Evolutionary conservation across 805 yeast genomes (phyloP), one percentile per base, ranked within the genome.

Genomic region (Candida quercuum): DNA sequence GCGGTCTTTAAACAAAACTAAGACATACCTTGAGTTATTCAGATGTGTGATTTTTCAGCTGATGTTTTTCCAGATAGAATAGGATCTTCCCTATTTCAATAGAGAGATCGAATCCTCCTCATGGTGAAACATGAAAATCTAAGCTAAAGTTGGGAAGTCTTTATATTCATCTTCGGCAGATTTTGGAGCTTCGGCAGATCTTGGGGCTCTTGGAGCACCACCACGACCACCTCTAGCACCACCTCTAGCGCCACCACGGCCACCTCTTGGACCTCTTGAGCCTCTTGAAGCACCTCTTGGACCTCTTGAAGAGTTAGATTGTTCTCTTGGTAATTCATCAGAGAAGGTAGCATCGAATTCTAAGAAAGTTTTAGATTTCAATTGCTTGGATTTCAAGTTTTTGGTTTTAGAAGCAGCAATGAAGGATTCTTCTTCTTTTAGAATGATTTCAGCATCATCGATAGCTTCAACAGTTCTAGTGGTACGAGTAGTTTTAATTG

Each of bases 281-380:
- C 40, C 48, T 42, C 45, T 49, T 35, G 47, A 23, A 47, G 57
- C 60, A 49, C 61, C 63, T 58, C 66, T 54, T 41, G 45, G 43
- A 44, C 52, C 63, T 62, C 61, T 60, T 44, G 53, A 36, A 39
- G 47, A 35, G 42, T 43, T 54, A 52, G 63, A 44, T 41, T 63
- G 42, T 46, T 61, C 53, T 46, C 47, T 42, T 51, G 64, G 69
- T 51, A 57, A 58, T 47, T 72, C 70, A 55, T 80, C 88, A 52
- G 82, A 71, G 61, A 82, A 83, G 46, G 74, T 66, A 45, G 89
- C 84, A 53, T 78, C 79, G 53, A 86, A 71, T 49, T 86, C 91
- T 60, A 88, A 71, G 61, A 71, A 67, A 58, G 69, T 74, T 82
- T 87, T 87, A 66, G 83, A 83, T 79, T 89, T 89, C 64, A 71